These are phyloP conservation scores for Populus hybrid DNA, from an alignment of 441 rosid genomes.

Conservation along the genomic window DNA sequence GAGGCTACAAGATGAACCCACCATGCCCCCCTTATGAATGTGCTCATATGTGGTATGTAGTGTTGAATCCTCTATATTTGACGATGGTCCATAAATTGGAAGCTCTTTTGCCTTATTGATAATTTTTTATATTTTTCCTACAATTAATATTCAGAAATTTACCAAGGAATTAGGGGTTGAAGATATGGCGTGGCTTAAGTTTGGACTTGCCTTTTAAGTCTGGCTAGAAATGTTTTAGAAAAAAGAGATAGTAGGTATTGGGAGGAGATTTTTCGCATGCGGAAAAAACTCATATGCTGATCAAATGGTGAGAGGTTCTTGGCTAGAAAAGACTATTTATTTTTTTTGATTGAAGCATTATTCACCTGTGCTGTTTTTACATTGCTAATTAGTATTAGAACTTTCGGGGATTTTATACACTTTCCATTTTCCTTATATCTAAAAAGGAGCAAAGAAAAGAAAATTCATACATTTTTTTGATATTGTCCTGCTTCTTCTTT, in stretches of 20 bases:
- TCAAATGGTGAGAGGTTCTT: neutral
- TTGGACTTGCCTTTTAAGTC: neutral
- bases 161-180: neutral
- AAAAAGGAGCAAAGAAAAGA: neutral
- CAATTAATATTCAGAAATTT: neutral
- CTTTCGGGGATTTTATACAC: neutral
- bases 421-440: neutral
- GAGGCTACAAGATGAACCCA: slow-evolving; percentile 98
- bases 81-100: slow-evolving; percentile 10
- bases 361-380: neutral
- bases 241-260: neutral
- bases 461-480: neutral
- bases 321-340: neutral
- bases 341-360: neutral
- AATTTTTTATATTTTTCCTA: neutral
- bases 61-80: slow-evolving; percentile 12
- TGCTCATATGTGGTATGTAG: slow-evolving; percentile 93
- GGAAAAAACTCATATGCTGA: neutral
- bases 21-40: slow-evolving; percentile 98
- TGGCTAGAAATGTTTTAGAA: neutral
- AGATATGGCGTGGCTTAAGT: neutral
- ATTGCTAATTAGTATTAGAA: too few species aligned
- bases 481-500: neutral
- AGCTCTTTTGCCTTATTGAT: neutral
- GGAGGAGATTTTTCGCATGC: neutral